Evolutionary conservation across 768 basidiomycete species (phyloP).

Genomic region (Albatrellus ellisii): DNA sequence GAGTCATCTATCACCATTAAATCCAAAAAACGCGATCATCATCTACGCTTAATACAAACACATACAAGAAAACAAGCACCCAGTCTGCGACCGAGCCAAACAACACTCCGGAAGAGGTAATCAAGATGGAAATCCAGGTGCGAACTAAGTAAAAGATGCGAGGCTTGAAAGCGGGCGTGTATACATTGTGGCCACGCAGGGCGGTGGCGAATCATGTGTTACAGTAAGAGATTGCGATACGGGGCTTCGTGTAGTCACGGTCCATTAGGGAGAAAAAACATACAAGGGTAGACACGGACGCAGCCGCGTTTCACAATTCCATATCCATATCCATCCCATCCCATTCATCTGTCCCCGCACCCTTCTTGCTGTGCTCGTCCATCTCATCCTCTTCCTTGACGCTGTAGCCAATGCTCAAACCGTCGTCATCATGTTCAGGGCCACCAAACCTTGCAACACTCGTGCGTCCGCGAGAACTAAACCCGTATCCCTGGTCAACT

Average conservation of each 20-base stretch:
- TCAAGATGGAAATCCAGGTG: not conserved
- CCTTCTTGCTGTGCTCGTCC: too few species aligned
- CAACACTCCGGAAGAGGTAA: not conserved
- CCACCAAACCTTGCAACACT: slow-evolving; percentile 15
- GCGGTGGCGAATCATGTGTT: not conserved
- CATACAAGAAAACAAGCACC: not conserved
- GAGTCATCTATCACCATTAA: too few species aligned
- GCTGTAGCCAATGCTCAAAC: too few species aligned
- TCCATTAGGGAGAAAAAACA: not conserved
- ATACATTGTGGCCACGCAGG: not conserved
- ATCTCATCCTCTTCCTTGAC: slow-evolving; percentile 30
- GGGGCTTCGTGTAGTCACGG: too few species aligned
- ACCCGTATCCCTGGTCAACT: too few species aligned
- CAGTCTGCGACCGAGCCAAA: not conserved
- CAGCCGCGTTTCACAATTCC: slow-evolving; percentile 33
- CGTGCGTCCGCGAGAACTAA: slow-evolving; percentile 17
- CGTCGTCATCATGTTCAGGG: slow-evolving; percentile 30
- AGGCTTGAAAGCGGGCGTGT: not conserved
- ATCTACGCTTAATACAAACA: not conserved
- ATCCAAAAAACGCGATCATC: too few species aligned
- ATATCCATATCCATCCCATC: slow-evolving; percentile 53
- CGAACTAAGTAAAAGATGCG: not conserved
- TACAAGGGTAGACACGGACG: not conserved
- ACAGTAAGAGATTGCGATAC: not conserved
- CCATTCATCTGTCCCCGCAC: slow-evolving; percentile 32